Evolutionary conservation across 306 rosid species (phyloP), one percentile per base, ranked within the genome.

Genomic region (Acmispon strigosus): DNA sequence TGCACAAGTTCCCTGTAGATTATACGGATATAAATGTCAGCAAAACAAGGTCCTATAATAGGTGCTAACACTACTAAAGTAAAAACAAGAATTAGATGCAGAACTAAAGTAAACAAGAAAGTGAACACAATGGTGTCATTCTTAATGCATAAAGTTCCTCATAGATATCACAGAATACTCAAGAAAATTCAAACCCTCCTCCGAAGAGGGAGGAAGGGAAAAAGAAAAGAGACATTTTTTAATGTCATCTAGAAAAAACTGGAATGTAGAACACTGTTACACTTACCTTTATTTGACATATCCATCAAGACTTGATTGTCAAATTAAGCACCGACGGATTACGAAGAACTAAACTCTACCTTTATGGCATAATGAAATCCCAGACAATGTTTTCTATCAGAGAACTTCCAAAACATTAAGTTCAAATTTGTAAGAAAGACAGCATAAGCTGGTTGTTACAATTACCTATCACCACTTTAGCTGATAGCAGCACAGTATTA

Each of bases 1-100:
- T 73, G 99, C 96, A 55, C 99, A 95, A 14, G 86, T 87, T 55
- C 80, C 88, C 97, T 95, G 90, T 71, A 75, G 72, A 73, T 65
- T 27, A 58, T 52, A 72, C 36, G 32, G 66, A 78, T 36, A 77
- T 68, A 54, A 66, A 73, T 52, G 73, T 86, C 41, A 83, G 82
- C 24, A 44, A 51, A 50, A 45, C 1, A 41, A 42, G 8, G 42
- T 14, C 7, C 13, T 17, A 0, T 7, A 11, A 41, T 17, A 10
- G 49, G 15, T 61, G 19, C 15, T 9, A 61, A 4, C 13, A 16
- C 29, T 10, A 39, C 41, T 16, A 1, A 11, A 24, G 44, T 44
- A 52, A 16, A 44, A 36, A 54, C 52, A 70, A 20, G 15, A 57
- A 47, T 13, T 14, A 64, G 43, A 72, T 39, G 48, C 39, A 58